These are phyloP conservation scores for Tricholoma sp. DNA, from an alignment of 768 basidiomycete genomes.

Conservation along the genomic window DNA sequence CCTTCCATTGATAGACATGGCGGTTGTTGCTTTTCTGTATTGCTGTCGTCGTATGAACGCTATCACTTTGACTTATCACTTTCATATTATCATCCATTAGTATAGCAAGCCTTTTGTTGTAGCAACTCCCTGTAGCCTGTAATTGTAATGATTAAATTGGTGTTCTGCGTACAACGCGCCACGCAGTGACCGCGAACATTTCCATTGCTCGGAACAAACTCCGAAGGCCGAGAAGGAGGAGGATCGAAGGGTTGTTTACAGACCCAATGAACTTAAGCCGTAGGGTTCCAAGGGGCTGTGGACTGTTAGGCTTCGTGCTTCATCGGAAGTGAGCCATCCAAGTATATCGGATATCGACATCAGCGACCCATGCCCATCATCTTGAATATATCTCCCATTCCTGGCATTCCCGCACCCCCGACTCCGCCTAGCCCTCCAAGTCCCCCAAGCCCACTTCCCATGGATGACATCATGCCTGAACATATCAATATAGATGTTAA, in stretches of 20 bases:
- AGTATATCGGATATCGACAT: neutral
- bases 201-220: neutral
- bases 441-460: constrained; percentile 68
- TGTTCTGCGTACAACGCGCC: neutral
- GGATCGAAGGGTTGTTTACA: neutral
- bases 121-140: neutral
- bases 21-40: neutral
- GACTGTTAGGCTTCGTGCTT: neutral
- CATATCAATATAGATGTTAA: neutral
- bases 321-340: too few relatives aligned
- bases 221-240: neutral
- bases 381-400: constrained; percentile 77
- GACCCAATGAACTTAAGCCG: neutral
- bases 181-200: neutral
- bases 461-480: constrained; percentile 82
- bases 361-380: constrained; percentile 82
- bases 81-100: constrained; percentile 4
- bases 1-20: neutral
- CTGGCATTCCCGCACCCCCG: constrained; percentile 58
- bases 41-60: neutral
- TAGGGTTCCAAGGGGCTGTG: neutral
- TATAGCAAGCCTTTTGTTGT: neutral
- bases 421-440: constrained; percentile 53
- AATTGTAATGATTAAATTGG: constrained; percentile 4
- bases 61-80: constrained; percentile 8